These are phyloP conservation scores for Saccharomycopsis microspora DNA, from an alignment of 805 yeast genomes.

Conservation along the genomic window DNA sequence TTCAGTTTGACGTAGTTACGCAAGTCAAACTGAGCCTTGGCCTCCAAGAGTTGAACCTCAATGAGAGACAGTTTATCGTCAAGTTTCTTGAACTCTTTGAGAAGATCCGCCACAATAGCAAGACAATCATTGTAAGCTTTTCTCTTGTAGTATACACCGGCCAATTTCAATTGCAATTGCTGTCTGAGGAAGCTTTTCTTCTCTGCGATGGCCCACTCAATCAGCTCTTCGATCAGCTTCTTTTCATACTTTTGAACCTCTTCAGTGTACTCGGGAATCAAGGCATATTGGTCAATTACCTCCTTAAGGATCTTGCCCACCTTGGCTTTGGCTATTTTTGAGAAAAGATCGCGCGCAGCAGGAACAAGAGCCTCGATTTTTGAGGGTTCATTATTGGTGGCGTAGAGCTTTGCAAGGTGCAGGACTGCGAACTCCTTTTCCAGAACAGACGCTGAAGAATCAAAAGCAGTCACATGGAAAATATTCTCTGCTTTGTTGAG, in stretches of 20 bases:
- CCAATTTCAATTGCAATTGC: constrained; percentile 72
- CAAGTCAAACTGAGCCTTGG: constrained; percentile 81
- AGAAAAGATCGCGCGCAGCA: constrained; percentile 59
- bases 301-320: constrained; percentile 83
- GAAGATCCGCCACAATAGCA: constrained; percentile 54
- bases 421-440: constrained; percentile 58
- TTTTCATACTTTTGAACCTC: constrained; percentile 26
- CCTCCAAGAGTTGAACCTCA: constrained; percentile 87
- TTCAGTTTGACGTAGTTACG: constrained; percentile 84
- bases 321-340: constrained; percentile 82
- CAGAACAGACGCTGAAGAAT: constrained; percentile 31
- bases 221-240: constrained; percentile 57
- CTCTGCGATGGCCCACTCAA: constrained; percentile 77
- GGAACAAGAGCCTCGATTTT: constrained; percentile 53
- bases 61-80: constrained; percentile 94
- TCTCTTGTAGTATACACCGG: constrained; percentile 61
- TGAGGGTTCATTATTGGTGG: constrained; percentile 32
- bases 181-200: constrained; percentile 86
- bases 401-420: constrained; percentile 68
- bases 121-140: constrained; percentile 59
- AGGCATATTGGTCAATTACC: constrained; percentile 68
- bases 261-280: constrained; percentile 56
- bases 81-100: constrained; percentile 79
- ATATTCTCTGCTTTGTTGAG: constrained; percentile 46
- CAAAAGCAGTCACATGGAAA: constrained; percentile 39